Evolutionary conservation across 805 yeast genomes (phyloP).

Genomic region (Kodamaea lidongshanica): DNA sequence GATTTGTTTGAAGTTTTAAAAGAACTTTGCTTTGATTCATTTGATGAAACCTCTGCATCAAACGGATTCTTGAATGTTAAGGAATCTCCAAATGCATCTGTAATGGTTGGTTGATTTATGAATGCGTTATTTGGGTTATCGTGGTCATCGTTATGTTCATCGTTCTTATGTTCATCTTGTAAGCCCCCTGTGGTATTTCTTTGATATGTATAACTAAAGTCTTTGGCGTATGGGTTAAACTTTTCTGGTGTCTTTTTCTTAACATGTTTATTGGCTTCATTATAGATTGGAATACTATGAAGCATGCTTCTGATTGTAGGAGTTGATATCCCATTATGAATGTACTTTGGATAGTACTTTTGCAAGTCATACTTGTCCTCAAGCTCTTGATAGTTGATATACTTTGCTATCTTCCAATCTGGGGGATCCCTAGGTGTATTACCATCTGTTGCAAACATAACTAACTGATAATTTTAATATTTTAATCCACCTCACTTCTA

Average conservation of each 20-base stretch:
- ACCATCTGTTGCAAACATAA: no score
- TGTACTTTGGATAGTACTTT: conserved; percentile 34
- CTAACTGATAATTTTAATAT: no score
- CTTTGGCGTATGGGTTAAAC: conserved; percentile 3
- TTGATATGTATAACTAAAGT: conserved; percentile 5
- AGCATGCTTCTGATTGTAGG: conserved; percentile 32
- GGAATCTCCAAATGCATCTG: conserved; percentile 8
- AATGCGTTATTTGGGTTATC: neutral
- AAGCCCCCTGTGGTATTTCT: neutral
- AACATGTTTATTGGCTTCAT: conserved; percentile 31
- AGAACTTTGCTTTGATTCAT: no score
- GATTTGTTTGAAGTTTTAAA: no score
- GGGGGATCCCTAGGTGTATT: no score
- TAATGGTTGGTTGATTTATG: neutral
- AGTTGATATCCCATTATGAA: conserved; percentile 35
- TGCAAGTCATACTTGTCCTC: conserved; percentile 28
- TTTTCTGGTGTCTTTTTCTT: conserved; percentile 12
- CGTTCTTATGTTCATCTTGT: conserved; percentile 4
- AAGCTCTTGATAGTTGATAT: conserved; percentile 30
- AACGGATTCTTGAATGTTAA: conserved; percentile 16
- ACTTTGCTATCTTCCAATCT: conserved; percentile 13
- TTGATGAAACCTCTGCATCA: no score
- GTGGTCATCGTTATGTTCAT: no score
- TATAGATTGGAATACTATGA: conserved; percentile 34
- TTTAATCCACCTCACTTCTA: no score